Percentiles rank a stretch among this genome's conserved stretches.
Conservation (phyloP, 495 filamentous ascomycete genomes). For the Pyrenula aspistea region DNA sequence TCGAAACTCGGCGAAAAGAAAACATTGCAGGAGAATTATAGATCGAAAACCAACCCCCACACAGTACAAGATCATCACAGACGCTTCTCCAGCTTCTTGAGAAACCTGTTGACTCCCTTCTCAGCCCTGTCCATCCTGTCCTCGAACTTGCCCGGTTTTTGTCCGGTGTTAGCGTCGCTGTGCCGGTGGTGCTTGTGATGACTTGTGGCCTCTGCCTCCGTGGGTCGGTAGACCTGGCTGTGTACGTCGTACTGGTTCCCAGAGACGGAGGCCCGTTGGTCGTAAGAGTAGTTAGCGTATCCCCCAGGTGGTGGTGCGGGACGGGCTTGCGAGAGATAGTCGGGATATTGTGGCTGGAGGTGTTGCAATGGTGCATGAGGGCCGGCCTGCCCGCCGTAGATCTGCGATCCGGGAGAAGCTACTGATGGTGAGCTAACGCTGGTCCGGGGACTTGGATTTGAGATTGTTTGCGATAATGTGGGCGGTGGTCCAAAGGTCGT, state of each 20-base stretch:
- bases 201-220: conserved; percentile 42
- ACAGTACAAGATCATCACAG: conserved; percentile 29
- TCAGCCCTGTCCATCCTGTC: conserved; percentile 58
- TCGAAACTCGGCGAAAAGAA: no score
- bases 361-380: conserved; percentile 15
- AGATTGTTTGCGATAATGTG: background rate
- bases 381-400: conserved; percentile 10
- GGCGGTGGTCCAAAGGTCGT: background rate
- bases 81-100: conserved; percentile 86
- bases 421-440: conserved; percentile 2
- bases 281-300: conserved; percentile 47
- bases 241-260: conserved; percentile 54
- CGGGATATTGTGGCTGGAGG: conserved; percentile 16
- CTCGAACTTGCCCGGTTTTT: conserved; percentile 49
- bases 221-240: conserved; percentile 66
- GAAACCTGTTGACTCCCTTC: conserved; percentile 63
- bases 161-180: conserved; percentile 37
- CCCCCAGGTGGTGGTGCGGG: conserved; percentile 24
- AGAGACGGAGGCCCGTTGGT: conserved; percentile 11
- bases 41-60: no score
- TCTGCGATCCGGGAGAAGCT: conserved; percentile 11
- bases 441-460: background rate
- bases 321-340: conserved; percentile 13
- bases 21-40: no score
- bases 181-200: conserved; percentile 34